A percentile compares a stretch with the other conserved stretches of the same genome.
Evolutionary conservation across 108 stramenopile species (phyloP).

Genomic region (Chaetoceros muelleri): DNA sequence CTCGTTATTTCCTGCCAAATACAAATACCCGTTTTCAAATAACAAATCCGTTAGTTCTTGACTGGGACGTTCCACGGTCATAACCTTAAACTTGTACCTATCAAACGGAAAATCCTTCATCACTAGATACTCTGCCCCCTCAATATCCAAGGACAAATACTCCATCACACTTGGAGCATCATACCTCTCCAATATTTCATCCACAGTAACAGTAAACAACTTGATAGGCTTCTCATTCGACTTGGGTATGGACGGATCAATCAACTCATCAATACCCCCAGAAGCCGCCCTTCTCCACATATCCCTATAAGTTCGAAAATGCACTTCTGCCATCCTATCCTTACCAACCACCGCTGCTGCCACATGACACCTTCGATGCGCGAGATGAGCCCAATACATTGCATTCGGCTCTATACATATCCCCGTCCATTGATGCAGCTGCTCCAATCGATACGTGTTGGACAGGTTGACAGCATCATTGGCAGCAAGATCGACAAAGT

Average conservation of each 20-base stretch:
- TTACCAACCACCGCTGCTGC: slow-evolving; percentile 17
- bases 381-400: slow-evolving; percentile 12
- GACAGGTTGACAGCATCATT: slow-evolving; percentile 10
- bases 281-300: slow-evolving; percentile 3
- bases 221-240: slow-evolving; percentile 4
- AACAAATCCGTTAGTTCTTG: slow-evolving; percentile 11
- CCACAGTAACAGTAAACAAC: slow-evolving; percentile 3
- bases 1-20: slow-evolving; percentile 3
- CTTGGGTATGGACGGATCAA: slow-evolving; percentile 5
- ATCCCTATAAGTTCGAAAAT: slow-evolving; percentile 1
- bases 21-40: slow-evolving; percentile 22
- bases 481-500: slow-evolving; percentile 36
- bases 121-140: slow-evolving; percentile 24
- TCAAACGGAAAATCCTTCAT: slow-evolving; percentile 27
- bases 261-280: slow-evolving; percentile 18
- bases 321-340: background rate
- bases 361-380: slow-evolving; percentile 15
- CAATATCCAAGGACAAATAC: slow-evolving; percentile 20
- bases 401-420: slow-evolving; percentile 23
- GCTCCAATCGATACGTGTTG: slow-evolving; percentile 11
- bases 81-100: slow-evolving; percentile 11
- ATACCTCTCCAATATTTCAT: slow-evolving; percentile 10
- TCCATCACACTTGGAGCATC: slow-evolving; percentile 19
- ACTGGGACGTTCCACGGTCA: slow-evolving; percentile 20
- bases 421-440: slow-evolving; percentile 7